Evolutionary conservation across 2,329 filamentous ascomycete genomes (phyloP), one percentile per base, ranked within the genome.

Genomic region (Remersonia thermophila): DNA sequence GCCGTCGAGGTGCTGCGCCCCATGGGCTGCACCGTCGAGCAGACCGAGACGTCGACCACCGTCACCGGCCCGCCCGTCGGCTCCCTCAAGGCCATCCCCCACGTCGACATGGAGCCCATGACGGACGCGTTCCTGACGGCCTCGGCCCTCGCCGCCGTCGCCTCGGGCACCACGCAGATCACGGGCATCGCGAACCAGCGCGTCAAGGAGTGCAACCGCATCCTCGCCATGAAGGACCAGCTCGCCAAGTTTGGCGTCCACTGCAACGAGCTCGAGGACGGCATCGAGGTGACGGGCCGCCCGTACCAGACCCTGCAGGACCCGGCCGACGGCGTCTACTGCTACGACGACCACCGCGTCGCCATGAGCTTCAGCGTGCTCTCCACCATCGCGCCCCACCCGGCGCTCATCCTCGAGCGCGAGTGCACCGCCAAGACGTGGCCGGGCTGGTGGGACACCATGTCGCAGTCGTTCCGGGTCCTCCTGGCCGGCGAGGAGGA

Each of bases 81-180:
- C 9, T 61, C 70, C 12, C 63, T 98, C 27, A 77, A 77, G 48
- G 80, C 83, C 1, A 64, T 98, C 10, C 63, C 77, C 13, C 80
- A 89, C 40, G 77, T 98, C 18, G 87, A 98, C 52, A 98, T 98
- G 91, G 91, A 96, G 57, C 83, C 89, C 1, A 98, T 98, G 91
- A 98, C 91, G 0, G 91, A 98, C 59, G 91, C 91, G 33, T 98
- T 98, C 67, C 69, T 98, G 35, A 95, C 87, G 4, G 91, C 91
- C 13, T 93, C 86, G 2, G 86, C 94, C 4, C 70, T 98, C 32
- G 91, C 86, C 17, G 91, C 91, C 26, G 84, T 94, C 30, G 86
- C 89, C 8, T 76, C 72, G 11, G 84, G 83, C 2, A 77, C 77
- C 34, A 98, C 91, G 0, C 76, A 75, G 38, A 96, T 98, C 47